Evolutionary conservation across 2,329 filamentous ascomycete species (phyloP).

Genomic region (Verticillium nubilum): DNA sequence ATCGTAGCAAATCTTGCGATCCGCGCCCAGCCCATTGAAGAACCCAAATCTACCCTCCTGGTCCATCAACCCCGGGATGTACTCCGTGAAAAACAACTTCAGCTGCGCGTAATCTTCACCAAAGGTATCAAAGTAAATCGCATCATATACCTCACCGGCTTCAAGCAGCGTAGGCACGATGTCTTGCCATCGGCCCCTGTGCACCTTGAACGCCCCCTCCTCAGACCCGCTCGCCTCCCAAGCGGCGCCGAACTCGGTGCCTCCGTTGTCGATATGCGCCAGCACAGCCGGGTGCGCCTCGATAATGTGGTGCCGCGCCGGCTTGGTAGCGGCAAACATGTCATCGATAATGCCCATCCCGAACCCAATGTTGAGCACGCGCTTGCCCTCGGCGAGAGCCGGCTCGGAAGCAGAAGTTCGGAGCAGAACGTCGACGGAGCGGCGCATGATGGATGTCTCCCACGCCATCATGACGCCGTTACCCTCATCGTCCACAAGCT

Average conservation of each 20-base stretch:
- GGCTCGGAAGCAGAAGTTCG: background rate
- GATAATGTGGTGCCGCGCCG: slow-evolving; percentile 72
- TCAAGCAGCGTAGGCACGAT: slow-evolving; percentile 64
- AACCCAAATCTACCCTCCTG: slow-evolving; percentile 73
- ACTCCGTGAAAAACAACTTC: slow-evolving; percentile 81
- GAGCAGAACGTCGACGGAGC: slow-evolving; percentile 64
- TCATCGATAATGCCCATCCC: slow-evolving; percentile 86
- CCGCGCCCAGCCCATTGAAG: slow-evolving; percentile 87
- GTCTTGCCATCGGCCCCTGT: slow-evolving; percentile 77
- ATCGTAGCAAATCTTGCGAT: slow-evolving; percentile 89
- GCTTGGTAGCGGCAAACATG: slow-evolving; percentile 65
- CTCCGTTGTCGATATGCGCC: slow-evolving; percentile 47
- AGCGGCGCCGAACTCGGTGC: slow-evolving; percentile 44
- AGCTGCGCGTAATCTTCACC: slow-evolving; percentile 88
- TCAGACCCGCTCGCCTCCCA: slow-evolving; percentile 53
- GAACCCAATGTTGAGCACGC: slow-evolving; percentile 80
- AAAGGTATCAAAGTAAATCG: slow-evolving; percentile 97
- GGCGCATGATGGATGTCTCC: slow-evolving; percentile 82
- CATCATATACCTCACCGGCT: slow-evolving; percentile 68
- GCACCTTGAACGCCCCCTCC: slow-evolving; percentile 66
- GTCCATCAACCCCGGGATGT: slow-evolving; percentile 74
- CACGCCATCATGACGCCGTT: slow-evolving; percentile 95
- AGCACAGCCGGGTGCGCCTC: slow-evolving; percentile 80
- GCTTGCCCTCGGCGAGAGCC: slow-evolving; percentile 41
- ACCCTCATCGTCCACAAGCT: slow-evolving; percentile 65